Percentiles rank a stretch among this genome's conserved stretches.
Conservation (phyloP, 2,329 filamentous ascomycete genomes). For the Xylariaceae sp. region DNA sequence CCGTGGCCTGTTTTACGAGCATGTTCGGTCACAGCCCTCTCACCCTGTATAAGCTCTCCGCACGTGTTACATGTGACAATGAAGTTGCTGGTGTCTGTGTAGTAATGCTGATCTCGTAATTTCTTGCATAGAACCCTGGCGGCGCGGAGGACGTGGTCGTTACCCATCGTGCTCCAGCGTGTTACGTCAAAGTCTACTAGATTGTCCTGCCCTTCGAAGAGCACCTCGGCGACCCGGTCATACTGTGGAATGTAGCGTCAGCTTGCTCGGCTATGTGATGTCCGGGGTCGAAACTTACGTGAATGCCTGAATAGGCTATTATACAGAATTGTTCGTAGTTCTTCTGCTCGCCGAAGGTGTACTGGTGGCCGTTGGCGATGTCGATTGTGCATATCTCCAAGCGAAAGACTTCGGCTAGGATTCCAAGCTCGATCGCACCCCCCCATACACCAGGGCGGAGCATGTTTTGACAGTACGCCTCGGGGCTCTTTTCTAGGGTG, state of each 20-base stretch:
- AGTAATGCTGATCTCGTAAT: conserved; percentile 72
- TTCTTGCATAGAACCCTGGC: conserved; percentile 62
- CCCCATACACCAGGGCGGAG: conserved; percentile 81
- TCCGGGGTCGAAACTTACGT: conserved; percentile 2
- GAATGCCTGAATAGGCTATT: conserved; percentile 17
- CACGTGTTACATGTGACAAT: conserved; percentile 73
- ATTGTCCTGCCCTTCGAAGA: conserved; percentile 53
- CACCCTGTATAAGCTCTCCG: conserved; percentile 63
- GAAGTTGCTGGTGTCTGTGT: conserved; percentile 80
- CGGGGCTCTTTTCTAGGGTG: conserved; percentile 68
- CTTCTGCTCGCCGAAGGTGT: conserved; percentile 17
- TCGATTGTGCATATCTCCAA: conserved; percentile 18
- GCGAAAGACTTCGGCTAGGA: conserved; percentile 54
- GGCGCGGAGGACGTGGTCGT: conserved; percentile 64
- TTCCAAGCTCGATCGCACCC: conserved; percentile 83
- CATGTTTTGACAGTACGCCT: conserved; percentile 79
- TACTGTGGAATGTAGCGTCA: conserved; percentile 8
- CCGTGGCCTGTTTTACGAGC: conserved; percentile 57
- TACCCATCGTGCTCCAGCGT: conserved; percentile 49
- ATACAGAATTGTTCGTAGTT: conserved; percentile 15
- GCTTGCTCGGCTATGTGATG: background rate
- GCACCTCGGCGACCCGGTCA: conserved; percentile 68
- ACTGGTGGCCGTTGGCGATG: conserved; percentile 13
- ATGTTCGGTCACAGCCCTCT: conserved; percentile 59
- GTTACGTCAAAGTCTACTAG: conserved; percentile 67